phyloP scores from a whole-genome alignment of 495 filamentous ascomycete species.

The Glonium stellatum region DNA sequence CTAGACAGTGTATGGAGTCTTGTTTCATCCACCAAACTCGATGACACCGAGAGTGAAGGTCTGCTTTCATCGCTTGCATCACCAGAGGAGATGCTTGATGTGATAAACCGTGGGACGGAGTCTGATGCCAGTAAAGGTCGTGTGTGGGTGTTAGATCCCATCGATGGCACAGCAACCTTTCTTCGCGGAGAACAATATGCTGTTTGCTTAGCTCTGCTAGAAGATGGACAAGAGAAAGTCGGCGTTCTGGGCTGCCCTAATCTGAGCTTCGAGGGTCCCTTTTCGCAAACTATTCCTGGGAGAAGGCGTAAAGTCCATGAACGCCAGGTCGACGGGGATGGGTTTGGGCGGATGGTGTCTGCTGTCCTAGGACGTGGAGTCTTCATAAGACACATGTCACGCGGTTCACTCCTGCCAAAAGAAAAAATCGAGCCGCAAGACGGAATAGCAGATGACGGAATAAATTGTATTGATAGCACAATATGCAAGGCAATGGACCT shows the following conservation, averaged over 20 bases:
- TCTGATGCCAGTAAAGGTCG: constrained; percentile 29
- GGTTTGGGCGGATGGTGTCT: constrained; percentile 39
- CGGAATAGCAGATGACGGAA: too few relatives aligned
- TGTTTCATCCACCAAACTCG: too few relatives aligned
- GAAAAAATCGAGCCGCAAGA: too few relatives aligned
- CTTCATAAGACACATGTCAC: too few relatives aligned
- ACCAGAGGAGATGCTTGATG: too few relatives aligned
- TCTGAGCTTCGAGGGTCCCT: constrained; percentile 33
- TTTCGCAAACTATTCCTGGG: background rate
- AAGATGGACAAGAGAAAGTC: constrained; percentile 41
- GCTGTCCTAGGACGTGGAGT: too few relatives aligned
- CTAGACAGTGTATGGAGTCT: too few relatives aligned
- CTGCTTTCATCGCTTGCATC: too few relatives aligned
- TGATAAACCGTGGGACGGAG: too few relatives aligned
- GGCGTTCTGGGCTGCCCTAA: constrained; percentile 53
- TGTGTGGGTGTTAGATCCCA: constrained; percentile 61
- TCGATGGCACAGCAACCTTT: constrained; percentile 62
- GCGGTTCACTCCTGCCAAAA: too few relatives aligned
- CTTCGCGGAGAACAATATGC: constrained; percentile 56
- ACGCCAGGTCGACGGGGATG: constrained; percentile 45
- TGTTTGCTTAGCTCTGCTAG: constrained; percentile 50
- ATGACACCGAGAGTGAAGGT: too few relatives aligned
- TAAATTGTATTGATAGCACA: too few relatives aligned
- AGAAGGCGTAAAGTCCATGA: constrained; percentile 36
- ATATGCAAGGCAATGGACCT: constrained; percentile 41